Base-by-base conservation (phyloP, 371 early-diverging fungal species). In the Mucor velutinosus region DNA sequence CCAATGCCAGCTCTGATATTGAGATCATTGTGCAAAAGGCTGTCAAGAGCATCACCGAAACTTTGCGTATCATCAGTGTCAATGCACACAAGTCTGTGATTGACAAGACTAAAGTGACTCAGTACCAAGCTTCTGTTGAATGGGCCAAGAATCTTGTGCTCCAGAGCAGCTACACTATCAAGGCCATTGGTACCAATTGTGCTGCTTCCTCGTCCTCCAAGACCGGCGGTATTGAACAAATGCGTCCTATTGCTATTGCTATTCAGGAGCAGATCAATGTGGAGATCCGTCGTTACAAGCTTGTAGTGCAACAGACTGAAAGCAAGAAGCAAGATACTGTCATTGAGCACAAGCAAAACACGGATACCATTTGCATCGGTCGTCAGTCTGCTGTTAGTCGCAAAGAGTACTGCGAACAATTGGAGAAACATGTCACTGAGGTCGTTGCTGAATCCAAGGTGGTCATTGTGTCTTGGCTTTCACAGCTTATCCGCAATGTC, bases 181-280 rank as follows among this genome's bases (percentile, higher is more conserved):
- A 76, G 70, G 59, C 64, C 11, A 67, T 76, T 58, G 76, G 71
- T 63, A 65, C 66, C 14, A 61, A 73, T 10, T 57, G 64, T 27
- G 73, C 73, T 33, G 57, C 60, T 15, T 70, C 73, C 14, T 51
- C 71, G 21, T 61, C 70, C 1, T 72, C 72, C 32, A 73, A 67
- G 39, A 70, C 73, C 1, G 73, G 73, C 21, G 73, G 73, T 23
- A 70, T 70, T 58, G 73, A 73, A n/a, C 73, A 76, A 55, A 73
- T 76, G 76, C 64, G 66, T 14, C 65, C 73, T 23, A 66, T 76
- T 64, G 73, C 62, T 23, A 47, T 51, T 37, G 25, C 76, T 33
- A 70, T 76, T 39, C 67, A 66, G 35, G 60, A 70, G 14, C 76
- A 76, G 59, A 56, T 76, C 21, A 41, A 70, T 30, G 58, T 70